phyloP scores from a whole-genome alignment of 352 stramenopile species.

The Phytophthora cryptogea region DNA sequence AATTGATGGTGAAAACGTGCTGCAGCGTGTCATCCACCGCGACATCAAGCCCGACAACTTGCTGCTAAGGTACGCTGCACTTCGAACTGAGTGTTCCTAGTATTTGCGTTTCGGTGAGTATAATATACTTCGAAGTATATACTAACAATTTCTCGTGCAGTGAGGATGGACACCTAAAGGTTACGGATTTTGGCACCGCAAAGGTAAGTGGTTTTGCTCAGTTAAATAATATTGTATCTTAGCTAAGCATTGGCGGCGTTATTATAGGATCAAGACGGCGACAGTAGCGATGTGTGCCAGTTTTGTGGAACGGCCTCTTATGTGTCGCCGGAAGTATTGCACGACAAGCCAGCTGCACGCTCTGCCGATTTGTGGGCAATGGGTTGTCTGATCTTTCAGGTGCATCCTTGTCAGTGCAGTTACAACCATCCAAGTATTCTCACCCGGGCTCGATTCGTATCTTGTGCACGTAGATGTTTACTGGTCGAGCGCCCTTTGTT shows the following conservation, averaged over 20 bases:
- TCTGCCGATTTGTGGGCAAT: slow-evolving; percentile 91
- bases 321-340: slow-evolving; percentile 91
- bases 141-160: slow-evolving; percentile 25
- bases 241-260: slow-evolving; percentile 9
- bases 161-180: slow-evolving; percentile 83
- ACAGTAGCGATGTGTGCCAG: slow-evolving; percentile 53
- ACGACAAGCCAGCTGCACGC: slow-evolving; percentile 78
- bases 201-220: slow-evolving; percentile 45
- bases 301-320: slow-evolving; percentile 93
- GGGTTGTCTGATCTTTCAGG: slow-evolving; percentile 90
- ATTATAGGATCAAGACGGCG: slow-evolving; percentile 75
- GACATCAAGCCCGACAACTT: slow-evolving; percentile 96
- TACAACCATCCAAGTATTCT: neutral
- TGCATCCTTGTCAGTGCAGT: slow-evolving; percentile 10
- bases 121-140: no score
- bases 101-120: neutral
- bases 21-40: slow-evolving; percentile 93
- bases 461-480: slow-evolving; percentile 65
- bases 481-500: slow-evolving; percentile 83
- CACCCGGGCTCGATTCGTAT: neutral
- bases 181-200: slow-evolving; percentile 91
- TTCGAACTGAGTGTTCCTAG: neutral
- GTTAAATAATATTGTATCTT: neutral
- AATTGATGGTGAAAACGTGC: slow-evolving; percentile 5
- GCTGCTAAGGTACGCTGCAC: slow-evolving; percentile 60